phyloP scores from a whole-genome alignment of 1,284 basidiomycete species.

The Ceratobasidium sp. region DNA sequence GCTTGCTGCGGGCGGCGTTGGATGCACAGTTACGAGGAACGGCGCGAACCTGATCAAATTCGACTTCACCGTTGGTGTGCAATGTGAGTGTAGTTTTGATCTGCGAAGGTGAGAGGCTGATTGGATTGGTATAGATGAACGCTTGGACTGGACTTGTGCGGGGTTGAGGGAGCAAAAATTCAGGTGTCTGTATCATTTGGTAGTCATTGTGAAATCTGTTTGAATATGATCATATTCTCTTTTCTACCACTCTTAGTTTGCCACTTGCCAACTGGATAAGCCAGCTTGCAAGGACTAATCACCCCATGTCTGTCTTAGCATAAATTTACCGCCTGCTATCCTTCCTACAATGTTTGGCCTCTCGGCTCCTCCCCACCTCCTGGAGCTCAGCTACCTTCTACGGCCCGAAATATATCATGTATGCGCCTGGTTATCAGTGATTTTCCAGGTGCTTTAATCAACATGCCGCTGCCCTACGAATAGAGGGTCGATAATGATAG shows the following conservation, averaged over 20 bases:
- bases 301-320: too few species aligned
- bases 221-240: neutral
- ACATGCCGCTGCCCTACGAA: too few species aligned
- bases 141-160: constrained; percentile 30
- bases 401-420: too few species aligned
- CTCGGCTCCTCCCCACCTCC: too few species aligned
- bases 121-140: constrained; percentile 2
- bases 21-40: constrained; percentile 20
- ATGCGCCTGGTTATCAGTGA: too few species aligned
- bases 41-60: constrained; percentile 21
- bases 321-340: too few species aligned
- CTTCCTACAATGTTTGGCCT: too few species aligned
- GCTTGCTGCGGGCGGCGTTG: constrained; percentile 27
- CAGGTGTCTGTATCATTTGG: neutral
- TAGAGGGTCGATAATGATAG: too few species aligned
- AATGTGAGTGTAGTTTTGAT: constrained; percentile 1
- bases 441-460: too few species aligned
- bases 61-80: constrained; percentile 22
- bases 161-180: neutral
- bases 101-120: neutral
- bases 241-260: too few species aligned
- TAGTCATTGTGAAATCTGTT: neutral
- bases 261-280: neutral
- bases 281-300: too few species aligned
- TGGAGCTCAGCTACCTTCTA: too few species aligned